A percentile compares a stretch with the other conserved stretches of the same genome.
Evolutionary conservation across 164 flowering plant species (phyloP).

Genomic region (Brasenia schreberi): DNA sequence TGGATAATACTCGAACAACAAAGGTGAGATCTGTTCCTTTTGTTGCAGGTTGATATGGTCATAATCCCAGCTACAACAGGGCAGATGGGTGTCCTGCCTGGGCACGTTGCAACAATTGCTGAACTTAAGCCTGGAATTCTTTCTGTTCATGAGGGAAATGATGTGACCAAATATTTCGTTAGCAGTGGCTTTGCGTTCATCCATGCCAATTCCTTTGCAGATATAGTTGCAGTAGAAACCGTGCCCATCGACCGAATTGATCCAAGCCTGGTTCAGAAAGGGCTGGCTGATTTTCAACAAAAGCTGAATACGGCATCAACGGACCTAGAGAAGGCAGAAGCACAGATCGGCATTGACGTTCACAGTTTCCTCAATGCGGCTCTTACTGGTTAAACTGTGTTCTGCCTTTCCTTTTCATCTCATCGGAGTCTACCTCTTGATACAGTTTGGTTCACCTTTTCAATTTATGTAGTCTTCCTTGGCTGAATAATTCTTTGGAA

Average conservation of each 20-base stretch:
- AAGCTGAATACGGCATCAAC: constrained; percentile 71
- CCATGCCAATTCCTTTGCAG: constrained; percentile 79
- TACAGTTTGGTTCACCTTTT: no score
- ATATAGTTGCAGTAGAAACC: constrained; percentile 71
- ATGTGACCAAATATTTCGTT: constrained; percentile 55
- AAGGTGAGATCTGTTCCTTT: no score
- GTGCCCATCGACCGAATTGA: constrained; percentile 70
- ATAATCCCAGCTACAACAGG: constrained; percentile 86
- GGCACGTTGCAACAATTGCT: constrained; percentile 80
- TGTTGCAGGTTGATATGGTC: constrained; percentile 92
- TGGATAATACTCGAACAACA: no score
- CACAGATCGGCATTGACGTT: constrained; percentile 83
- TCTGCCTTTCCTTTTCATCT: no score
- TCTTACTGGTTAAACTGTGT: constrained; percentile 51
- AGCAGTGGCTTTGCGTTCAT: constrained; percentile 88
- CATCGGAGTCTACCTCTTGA: no score
- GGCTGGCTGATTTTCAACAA: constrained; percentile 76
- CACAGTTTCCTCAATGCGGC: constrained; percentile 72
- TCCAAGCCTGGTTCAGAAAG: constrained; percentile 55
- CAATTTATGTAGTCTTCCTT: no score
- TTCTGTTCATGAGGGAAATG: constrained; percentile 71
- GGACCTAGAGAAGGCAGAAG: constrained; percentile 86
- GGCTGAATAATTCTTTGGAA: no score
- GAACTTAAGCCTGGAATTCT: constrained; percentile 79
- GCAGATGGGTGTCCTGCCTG: constrained; percentile 90